These are phyloP conservation scores for Avena atlantica DNA, from an alignment of 176 grass and related monocot species.

Conservation along the genomic window DNA sequence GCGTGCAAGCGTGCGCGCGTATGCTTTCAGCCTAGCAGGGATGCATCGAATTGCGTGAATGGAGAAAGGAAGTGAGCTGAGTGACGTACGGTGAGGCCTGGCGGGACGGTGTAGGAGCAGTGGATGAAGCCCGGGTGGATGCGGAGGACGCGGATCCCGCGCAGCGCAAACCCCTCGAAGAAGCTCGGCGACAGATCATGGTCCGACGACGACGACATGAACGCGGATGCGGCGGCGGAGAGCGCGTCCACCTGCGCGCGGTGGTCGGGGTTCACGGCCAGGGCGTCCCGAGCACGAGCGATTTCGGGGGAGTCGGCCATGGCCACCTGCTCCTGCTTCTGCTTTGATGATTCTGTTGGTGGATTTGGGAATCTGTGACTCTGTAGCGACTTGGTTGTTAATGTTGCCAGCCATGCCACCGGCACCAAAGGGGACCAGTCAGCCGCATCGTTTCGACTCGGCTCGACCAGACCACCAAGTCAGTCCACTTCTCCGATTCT, in stretches of 20 bases:
- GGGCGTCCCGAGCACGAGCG: slow-evolving; percentile 12
- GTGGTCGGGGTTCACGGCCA: slow-evolving; percentile 48
- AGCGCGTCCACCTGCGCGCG: slow-evolving; percentile 52
- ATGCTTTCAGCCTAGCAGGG: neutral
- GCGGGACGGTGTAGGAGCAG: slow-evolving; percentile 88
- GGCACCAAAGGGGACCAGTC: neutral
- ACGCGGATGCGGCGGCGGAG: slow-evolving; percentile 33
- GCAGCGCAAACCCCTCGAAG: slow-evolving; percentile 73
- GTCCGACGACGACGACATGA: neutral
- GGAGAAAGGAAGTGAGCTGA: neutral
- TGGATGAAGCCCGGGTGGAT: slow-evolving; percentile 63
- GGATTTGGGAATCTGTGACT: slow-evolving; percentile 1
- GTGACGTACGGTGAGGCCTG: slow-evolving; percentile 52
- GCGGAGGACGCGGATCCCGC: slow-evolving; percentile 65
- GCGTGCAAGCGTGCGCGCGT: neutral
- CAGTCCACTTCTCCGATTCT: neutral
- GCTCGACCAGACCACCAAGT: neutral
- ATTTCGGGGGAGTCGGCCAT: neutral
- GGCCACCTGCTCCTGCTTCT: neutral
- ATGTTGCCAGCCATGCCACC: neutral
- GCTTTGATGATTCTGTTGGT: neutral
- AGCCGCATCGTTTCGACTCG: neutral
- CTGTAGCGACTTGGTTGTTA: neutral
- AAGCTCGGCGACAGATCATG: slow-evolving; percentile 49
- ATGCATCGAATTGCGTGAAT: neutral